Percentiles rank a stretch among this genome's conserved stretches.
These are phyloP conservation scores for Tagetes erecta DNA, from an alignment of 129 eudicot genomes.

Conservation along the genomic window DNA sequence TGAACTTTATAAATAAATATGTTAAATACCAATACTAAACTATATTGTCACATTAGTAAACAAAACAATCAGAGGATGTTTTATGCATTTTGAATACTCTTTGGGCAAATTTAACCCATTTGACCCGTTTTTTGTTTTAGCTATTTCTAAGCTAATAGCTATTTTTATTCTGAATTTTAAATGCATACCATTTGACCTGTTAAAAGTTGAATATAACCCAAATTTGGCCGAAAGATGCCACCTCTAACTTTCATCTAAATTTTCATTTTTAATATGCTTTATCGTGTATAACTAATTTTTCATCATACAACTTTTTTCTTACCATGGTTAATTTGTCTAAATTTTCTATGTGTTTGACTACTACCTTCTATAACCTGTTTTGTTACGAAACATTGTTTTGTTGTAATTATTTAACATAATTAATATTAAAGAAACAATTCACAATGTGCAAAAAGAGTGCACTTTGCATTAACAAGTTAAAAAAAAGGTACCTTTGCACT, in stretches of 20 bases:
- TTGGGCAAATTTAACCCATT: neutral
- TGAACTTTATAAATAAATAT: neutral
- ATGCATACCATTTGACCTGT: neutral
- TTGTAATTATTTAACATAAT: neutral
- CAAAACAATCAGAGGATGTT: neutral
- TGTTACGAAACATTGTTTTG: neutral
- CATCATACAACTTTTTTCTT: neutral
- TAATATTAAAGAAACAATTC: neutral
- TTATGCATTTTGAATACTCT: neutral
- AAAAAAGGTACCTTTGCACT: neutral
- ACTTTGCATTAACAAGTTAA: neutral
- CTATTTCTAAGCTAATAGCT: no score
- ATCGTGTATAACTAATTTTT: neutral
- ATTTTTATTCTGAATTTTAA: no score
- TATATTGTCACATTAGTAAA: neutral
- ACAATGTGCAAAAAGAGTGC: neutral
- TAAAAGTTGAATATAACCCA: neutral
- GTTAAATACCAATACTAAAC: neutral
- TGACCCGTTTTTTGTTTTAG: neutral
- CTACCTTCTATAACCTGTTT: neutral
- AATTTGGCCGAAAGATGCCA: neutral
- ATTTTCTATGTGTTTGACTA: neutral
- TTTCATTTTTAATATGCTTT: neutral
- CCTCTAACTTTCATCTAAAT: neutral
- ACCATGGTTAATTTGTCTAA: neutral